phyloP scores from a whole-genome alignment of 164 flowering plant genomes.

The Vitis labrusca region DNA sequence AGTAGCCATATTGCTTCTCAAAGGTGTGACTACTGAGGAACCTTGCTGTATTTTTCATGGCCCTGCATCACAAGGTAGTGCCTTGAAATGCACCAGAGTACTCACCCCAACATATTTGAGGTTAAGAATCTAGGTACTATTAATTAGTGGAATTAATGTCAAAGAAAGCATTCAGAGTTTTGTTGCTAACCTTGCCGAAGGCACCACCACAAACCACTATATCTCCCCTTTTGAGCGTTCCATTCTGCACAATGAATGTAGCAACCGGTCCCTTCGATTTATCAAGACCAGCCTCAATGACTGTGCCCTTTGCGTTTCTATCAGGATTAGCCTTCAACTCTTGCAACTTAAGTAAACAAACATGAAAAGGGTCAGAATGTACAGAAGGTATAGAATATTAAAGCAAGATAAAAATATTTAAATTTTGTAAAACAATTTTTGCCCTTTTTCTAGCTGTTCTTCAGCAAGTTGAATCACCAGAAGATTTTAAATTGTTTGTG shows the following conservation, averaged over 20 bases:
- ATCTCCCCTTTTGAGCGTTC: constrained; percentile 84
- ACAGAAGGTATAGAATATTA: not conserved
- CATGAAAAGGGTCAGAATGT: constrained; percentile 7
- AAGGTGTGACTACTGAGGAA: too few relatives aligned
- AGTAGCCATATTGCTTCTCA: too few relatives aligned
- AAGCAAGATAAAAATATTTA: too few relatives aligned
- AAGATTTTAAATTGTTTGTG: not conserved
- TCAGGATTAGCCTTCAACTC: constrained; percentile 95
- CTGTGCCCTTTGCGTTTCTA: constrained; percentile 91
- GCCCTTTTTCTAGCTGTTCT: too few relatives aligned
- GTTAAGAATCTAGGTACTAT: not conserved
- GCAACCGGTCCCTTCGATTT: constrained; percentile 90
- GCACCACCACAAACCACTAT: constrained; percentile 87
- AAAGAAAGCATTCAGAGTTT: not conserved
- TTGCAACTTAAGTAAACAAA: constrained; percentile 54
- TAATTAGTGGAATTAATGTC: not conserved
- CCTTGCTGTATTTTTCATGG: too few relatives aligned
- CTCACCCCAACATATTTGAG: not conserved
- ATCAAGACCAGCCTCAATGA: constrained; percentile 90
- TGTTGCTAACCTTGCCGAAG: constrained; percentile 79
- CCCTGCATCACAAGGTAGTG: too few relatives aligned
- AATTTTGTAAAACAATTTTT: too few relatives aligned
- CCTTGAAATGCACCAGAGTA: too few relatives aligned
- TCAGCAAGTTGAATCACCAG: not conserved
- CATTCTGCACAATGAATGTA: constrained; percentile 92